These are phyloP conservation scores for Nakazawaea ishiwadae DNA, from an alignment of 805 yeast genomes.

Conservation along the genomic window DNA sequence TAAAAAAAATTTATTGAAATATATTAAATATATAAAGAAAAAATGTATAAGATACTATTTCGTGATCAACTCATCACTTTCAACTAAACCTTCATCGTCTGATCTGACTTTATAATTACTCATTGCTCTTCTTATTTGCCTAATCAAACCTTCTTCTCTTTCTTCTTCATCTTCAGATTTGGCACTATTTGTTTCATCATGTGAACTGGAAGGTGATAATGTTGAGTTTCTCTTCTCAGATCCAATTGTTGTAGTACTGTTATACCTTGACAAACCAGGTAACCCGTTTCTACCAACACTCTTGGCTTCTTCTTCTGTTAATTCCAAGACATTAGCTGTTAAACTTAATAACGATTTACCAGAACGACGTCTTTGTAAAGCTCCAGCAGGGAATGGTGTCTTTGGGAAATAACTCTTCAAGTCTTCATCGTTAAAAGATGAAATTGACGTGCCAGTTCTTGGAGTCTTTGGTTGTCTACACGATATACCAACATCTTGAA, in stretches of 20 bases:
- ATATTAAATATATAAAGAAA: neutral
- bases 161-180: conserved; percentile 16
- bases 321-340: conserved; percentile 62
- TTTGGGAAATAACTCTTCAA: conserved; percentile 40
- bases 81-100: conserved; percentile 37
- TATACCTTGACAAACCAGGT: conserved; percentile 28
- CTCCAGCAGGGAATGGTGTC: conserved; percentile 41
- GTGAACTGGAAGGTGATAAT: conserved; percentile 12
- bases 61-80: conserved; percentile 58
- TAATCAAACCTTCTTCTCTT: conserved; percentile 28
- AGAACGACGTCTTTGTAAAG: conserved; percentile 60
- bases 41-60: conserved; percentile 14
- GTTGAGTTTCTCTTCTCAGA: conserved; percentile 7
- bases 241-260: conserved; percentile 8
- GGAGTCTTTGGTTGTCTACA: conserved; percentile 49
- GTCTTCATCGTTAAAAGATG: conserved; percentile 24
- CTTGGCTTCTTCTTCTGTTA: conserved; percentile 55
- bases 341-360: conserved; percentile 69
- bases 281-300: conserved; percentile 19
- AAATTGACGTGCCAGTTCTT: conserved; percentile 28
- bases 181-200: conserved; percentile 3
- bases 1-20: no score
- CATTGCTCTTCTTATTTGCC: conserved; percentile 39
- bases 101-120: conserved; percentile 25
- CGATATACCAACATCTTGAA: conserved; percentile 81